Conservation (phyloP, 768 basidiomycete species). For the Lactifluus hygrophoroides region DNA sequence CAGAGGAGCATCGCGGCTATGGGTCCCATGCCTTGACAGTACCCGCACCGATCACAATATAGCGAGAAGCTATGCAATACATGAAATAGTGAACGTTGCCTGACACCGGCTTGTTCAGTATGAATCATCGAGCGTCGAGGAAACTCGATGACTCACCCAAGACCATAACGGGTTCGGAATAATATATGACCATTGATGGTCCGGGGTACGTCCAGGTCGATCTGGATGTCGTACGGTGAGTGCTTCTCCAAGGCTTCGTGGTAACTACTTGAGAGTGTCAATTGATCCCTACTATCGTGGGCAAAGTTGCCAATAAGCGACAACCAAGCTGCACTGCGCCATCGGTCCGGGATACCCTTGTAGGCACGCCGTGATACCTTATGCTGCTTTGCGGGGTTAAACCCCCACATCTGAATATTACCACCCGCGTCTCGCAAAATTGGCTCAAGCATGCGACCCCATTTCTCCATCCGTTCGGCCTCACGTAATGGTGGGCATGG, state of each 20-base stretch:
- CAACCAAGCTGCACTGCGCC: constrained; percentile 91
- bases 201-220: constrained; percentile 94
- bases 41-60: constrained; percentile 79
- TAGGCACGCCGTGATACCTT: constrained; percentile 73
- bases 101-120: constrained; percentile 25
- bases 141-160: constrained; percentile 55
- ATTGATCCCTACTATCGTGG: constrained; percentile 36
- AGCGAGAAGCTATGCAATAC: constrained; percentile 90
- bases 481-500: constrained; percentile 51
- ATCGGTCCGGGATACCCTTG: constrained; percentile 96
- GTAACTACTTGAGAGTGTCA: constrained; percentile 41
- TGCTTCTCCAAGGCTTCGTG: constrained; percentile 64
- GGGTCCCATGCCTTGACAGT: constrained; percentile 99
- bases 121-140: not conserved
- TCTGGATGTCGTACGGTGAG: constrained; percentile 90
- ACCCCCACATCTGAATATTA: constrained; percentile 65
- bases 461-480: constrained; percentile 72
- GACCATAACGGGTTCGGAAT: constrained; percentile 93
- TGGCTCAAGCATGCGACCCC: constrained; percentile 85
- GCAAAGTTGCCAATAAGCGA: constrained; percentile 56
- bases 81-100: constrained; percentile 92
- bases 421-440: constrained; percentile 62
- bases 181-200: constrained; percentile 93
- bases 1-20: constrained; percentile 91
- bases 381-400: constrained; percentile 53